Base-by-base conservation (phyloP, 140 eudicot species). In the Anethum foeniculum region DNA sequence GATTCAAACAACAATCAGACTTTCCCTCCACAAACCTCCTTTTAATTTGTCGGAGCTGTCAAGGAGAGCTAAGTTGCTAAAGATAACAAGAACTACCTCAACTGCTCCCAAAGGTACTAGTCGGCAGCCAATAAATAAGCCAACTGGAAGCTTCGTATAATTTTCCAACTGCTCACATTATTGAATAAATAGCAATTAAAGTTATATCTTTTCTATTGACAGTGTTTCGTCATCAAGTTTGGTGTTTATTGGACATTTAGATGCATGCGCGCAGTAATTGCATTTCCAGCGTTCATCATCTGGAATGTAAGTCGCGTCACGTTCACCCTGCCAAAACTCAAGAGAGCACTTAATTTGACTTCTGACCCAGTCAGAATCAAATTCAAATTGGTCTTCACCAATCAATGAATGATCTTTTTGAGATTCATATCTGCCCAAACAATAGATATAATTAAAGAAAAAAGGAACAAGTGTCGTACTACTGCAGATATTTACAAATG, bases 281-380 rank as follows among this genome's bases (percentile, higher is more conserved):
- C 98, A 93, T 88, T 91, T 93, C 94, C 96, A 93, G 0, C 88
- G 87, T 83, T 93, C 98, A 47, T 86, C 89, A 46, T 84, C 87
- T 4, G 91, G 77, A 77, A 76, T 78, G 81, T 86, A 91, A 74
- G 73, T 86, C 41, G 97, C 91, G 60, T 90, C 93, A 77, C 98
- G 83, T 80, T 90, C 87, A 8, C 98, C 96, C 32, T 41, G 84
- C 98, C 98, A 91, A 77, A 93, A 90, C 85, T 93, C 97, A 39
- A 93, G 89, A 69, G 85, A 85, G 51, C 84, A 82, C 79, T 76
- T 87, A 8, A 90, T 81, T 80, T 88, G 87, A 80, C 67, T 82
- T 64, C 49, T 46, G 16, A 91, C 84, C 93, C 91, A 91, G 25
- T 86, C 79, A 47, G 81, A 84, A 52, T 91, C 91, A 64, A 90